A percentile compares a stretch with the other conserved stretches of the same genome.
Evolutionary conservation across 2,329 filamentous ascomycete species (phyloP).

Genomic region (Cercospora janseana): DNA sequence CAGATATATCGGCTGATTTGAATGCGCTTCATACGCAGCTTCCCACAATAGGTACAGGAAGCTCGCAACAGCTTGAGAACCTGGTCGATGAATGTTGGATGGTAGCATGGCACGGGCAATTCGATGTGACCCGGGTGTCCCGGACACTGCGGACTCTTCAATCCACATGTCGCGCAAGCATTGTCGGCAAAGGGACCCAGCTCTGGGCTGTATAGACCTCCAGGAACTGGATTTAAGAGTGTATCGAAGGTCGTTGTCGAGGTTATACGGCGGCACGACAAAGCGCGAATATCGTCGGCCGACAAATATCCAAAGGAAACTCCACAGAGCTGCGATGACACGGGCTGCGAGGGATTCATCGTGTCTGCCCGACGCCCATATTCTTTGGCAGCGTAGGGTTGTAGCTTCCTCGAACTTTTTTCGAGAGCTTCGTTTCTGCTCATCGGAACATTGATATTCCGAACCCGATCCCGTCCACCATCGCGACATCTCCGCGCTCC

Average conservation of each 20-base stretch:
- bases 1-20: constrained; percentile 77
- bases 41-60: constrained; percentile 87
- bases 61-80: constrained; percentile 79
- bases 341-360: constrained; percentile 63
- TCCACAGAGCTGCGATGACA: constrained; percentile 77
- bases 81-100: constrained; percentile 95
- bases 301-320: constrained; percentile 89
- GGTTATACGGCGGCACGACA: constrained; percentile 92
- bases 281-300: constrained; percentile 74
- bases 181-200: constrained; percentile 86
- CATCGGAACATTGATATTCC: background rate
- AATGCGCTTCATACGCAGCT: constrained; percentile 73
- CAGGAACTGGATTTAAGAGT: constrained; percentile 81
- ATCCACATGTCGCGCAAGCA: constrained; percentile 85
- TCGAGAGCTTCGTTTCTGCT: background rate
- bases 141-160: constrained; percentile 74
- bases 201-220: constrained; percentile 88
- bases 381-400: background rate
- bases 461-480: background rate
- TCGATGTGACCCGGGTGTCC: constrained; percentile 96
- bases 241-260: constrained; percentile 94
- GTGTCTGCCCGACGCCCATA: constrained; percentile 11
- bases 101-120: constrained; percentile 87
- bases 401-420: constrained; percentile 10
- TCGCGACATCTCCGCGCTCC: constrained; percentile 7